Conservation (phyloP, 108 stramenopile genomes). For the Skeletonema menzelii region DNA sequence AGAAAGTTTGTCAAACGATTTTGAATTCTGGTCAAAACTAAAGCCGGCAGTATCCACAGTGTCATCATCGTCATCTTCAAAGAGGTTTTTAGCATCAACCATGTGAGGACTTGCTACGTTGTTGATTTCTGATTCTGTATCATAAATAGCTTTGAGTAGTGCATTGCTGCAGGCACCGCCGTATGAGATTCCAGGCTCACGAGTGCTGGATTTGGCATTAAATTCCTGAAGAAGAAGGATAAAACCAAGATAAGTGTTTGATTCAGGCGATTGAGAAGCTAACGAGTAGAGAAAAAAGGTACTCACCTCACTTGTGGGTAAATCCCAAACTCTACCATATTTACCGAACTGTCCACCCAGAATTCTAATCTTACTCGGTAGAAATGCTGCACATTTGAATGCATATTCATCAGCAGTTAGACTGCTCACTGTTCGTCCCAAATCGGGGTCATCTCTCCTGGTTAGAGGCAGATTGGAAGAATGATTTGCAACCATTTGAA, state of each 20-base stretch:
- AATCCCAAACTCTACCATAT: conserved; percentile 80
- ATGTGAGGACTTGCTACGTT: conserved; percentile 16
- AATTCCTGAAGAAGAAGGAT: conserved; percentile 21
- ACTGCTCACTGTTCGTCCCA: conserved; percentile 58
- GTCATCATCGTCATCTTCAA: conserved; percentile 81
- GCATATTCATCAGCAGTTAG: conserved; percentile 81
- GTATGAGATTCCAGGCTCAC: conserved; percentile 70
- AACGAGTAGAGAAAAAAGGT: background rate
- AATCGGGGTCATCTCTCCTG: conserved; percentile 83
- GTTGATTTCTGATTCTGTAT: conserved; percentile 68
- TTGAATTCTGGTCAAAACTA: conserved; percentile 48
- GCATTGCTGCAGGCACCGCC: conserved; percentile 82
- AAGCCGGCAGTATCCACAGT: conserved; percentile 42
- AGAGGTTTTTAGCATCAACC: conserved; percentile 47
- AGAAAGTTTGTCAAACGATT: conserved; percentile 53
- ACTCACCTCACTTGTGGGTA: conserved; percentile 76
- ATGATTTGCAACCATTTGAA: conserved; percentile 85
- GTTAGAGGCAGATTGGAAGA: conserved; percentile 79
- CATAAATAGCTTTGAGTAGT: conserved; percentile 87
- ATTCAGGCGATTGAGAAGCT: background rate
- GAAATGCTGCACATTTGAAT: conserved; percentile 76
- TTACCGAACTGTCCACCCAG: conserved; percentile 72
- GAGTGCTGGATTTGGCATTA: conserved; percentile 30
- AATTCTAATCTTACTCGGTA: conserved; percentile 81
- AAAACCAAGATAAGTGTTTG: background rate